Conservation (phyloP, 495 filamentous ascomycete genomes). For the Penicillium soppii region DNA sequence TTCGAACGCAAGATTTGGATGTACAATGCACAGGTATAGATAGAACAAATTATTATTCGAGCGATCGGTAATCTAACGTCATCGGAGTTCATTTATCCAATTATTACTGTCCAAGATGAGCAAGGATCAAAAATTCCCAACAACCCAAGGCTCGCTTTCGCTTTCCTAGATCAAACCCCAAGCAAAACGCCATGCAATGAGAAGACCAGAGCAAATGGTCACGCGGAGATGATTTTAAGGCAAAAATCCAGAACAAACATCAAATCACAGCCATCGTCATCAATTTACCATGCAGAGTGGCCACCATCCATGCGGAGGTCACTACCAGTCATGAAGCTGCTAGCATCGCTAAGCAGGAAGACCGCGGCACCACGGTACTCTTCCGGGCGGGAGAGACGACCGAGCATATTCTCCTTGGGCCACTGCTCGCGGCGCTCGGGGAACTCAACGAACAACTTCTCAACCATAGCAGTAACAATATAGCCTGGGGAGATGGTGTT, state of each 20-base stretch:
- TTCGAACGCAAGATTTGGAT: no score
- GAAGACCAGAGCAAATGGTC: slow-evolving; percentile 7
- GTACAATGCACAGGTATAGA: neutral
- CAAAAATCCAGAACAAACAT: neutral
- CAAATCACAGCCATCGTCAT: neutral
- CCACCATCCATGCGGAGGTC: slow-evolving; percentile 83
- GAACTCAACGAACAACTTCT: slow-evolving; percentile 69
- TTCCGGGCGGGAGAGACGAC: slow-evolving; percentile 70
- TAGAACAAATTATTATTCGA: slow-evolving; percentile 1
- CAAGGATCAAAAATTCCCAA: neutral
- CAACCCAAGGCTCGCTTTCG: slow-evolving; percentile 11
- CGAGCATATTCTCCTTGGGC: slow-evolving; percentile 88
- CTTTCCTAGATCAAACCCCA: neutral
- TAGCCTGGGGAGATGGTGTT: slow-evolving; percentile 96
- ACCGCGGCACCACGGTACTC: slow-evolving; percentile 79
- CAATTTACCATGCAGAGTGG: slow-evolving; percentile 70
- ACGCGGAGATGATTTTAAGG: slow-evolving; percentile 1
- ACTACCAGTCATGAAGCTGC: slow-evolving; percentile 81
- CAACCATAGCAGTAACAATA: slow-evolving; percentile 90
- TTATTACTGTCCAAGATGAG: neutral
- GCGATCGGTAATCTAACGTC: slow-evolving; percentile 25
- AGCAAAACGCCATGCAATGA: slow-evolving; percentile 27
- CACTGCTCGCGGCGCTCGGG: slow-evolving; percentile 76
- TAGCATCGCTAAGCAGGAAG: slow-evolving; percentile 86
- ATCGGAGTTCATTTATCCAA: slow-evolving; percentile 1